Evolutionary conservation across 257 asterid species (phyloP).

Genomic region (Ocimum tenuiflorum): DNA sequence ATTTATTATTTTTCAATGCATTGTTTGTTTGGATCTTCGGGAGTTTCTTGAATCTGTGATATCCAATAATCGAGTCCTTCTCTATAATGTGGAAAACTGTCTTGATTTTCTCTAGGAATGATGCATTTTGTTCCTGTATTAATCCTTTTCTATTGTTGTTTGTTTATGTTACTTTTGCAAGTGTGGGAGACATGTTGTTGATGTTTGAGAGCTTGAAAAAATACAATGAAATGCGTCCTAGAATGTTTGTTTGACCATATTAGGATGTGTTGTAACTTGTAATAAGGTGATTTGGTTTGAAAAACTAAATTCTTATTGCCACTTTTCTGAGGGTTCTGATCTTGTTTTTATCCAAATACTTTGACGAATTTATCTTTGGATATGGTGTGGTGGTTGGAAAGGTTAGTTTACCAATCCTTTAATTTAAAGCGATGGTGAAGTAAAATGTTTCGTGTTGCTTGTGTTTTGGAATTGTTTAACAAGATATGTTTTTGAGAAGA

Average conservation of each 20-base stretch:
- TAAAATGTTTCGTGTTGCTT: background rate
- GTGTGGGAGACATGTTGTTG: background rate
- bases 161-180: background rate
- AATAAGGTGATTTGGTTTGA: background rate
- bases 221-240: background rate
- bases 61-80: no score
- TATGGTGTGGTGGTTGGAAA: background rate
- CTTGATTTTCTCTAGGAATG: background rate
- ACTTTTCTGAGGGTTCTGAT: background rate
- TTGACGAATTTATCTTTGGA: background rate
- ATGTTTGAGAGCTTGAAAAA: background rate
- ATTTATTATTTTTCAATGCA: background rate
- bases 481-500: background rate
- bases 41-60: background rate
- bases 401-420: background rate
- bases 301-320: background rate
- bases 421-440: no score
- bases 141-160: background rate
- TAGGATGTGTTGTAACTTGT: background rate
- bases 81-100: background rate
- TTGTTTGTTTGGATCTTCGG: background rate
- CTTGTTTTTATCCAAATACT: background rate
- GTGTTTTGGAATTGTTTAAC: background rate
- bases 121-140: background rate
- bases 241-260: constrained; percentile 4